Percentiles rank a stretch among this genome's conserved stretches.
These are phyloP conservation scores for Hypoxylon sp. DNA, from an alignment of 2,329 filamentous ascomycete genomes.

Conservation along the genomic window DNA sequence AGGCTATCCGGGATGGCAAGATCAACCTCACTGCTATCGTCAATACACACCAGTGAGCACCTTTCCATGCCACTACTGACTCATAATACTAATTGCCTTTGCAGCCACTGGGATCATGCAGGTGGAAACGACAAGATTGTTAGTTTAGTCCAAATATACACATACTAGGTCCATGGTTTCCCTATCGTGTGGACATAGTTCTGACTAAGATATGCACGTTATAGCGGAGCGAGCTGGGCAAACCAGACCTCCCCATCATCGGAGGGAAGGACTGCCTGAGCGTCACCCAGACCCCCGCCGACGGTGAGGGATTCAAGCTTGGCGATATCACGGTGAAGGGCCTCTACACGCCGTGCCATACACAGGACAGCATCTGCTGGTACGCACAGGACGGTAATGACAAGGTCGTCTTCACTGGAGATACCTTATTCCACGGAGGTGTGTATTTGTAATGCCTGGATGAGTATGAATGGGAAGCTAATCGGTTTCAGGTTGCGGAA, in stretches of 20 bases:
- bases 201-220: conserved; percentile 18
- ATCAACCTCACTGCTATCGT: conserved; percentile 92
- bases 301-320: conserved; percentile 85
- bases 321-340: conserved; percentile 87
- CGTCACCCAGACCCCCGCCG: conserved; percentile 81
- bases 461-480: conserved; percentile 9
- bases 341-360: conserved; percentile 97
- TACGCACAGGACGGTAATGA: conserved; percentile 84
- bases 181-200: not conserved
- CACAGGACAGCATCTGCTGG: conserved; percentile 98
- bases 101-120: conserved; percentile 92
- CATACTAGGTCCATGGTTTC: not conserved
- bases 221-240: conserved; percentile 63
- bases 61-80: not conserved
- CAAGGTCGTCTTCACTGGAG: conserved; percentile 91
- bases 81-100: conserved; percentile 19
- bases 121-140: conserved; percentile 91
- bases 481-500: conserved; percentile 79
- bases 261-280: conserved; percentile 88
- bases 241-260: conserved; percentile 79
- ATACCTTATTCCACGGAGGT: conserved; percentile 96
- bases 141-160: conserved; percentile 49
- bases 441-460: conserved; percentile 33
- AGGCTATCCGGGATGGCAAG: conserved; percentile 77
- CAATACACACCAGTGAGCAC: conserved; percentile 94